These are phyloP conservation scores for Thelonectria olida DNA, from an alignment of 2,329 filamentous ascomycete species.

Conservation along the genomic window DNA sequence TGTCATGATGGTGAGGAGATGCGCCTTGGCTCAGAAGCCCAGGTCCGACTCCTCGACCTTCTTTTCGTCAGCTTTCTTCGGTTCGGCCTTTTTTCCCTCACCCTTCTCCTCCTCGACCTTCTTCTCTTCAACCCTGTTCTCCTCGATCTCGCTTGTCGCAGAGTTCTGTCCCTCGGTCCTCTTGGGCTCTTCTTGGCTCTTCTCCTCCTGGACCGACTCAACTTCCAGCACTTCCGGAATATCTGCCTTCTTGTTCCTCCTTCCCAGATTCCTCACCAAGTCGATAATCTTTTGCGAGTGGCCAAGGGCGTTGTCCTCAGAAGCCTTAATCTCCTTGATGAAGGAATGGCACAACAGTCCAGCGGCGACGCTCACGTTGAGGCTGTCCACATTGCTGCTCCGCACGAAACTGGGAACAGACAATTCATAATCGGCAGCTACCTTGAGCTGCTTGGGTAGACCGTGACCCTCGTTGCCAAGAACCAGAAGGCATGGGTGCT, in stretches of 20 bases:
- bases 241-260: background rate
- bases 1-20: conserved; percentile 18
- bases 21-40: conserved; percentile 17
- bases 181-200: conserved; percentile 1
- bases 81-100: background rate
- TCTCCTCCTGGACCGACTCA: background rate
- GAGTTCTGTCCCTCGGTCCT: conserved; percentile 2
- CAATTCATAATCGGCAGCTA: conserved; percentile 71
- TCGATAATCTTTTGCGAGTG: background rate
- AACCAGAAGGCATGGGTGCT: conserved; percentile 79
- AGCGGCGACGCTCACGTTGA: conserved; percentile 93
- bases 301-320: conserved; percentile 16
- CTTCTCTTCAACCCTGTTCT: conserved; percentile 8
- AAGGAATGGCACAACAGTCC: conserved; percentile 79
- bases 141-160: too few species aligned
- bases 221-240: background rate
- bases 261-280: conserved; percentile 2
- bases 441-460: conserved; percentile 70
- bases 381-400: conserved; percentile 76
- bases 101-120: conserved; percentile 4
- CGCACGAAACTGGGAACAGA: conserved; percentile 69
- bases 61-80: background rate
- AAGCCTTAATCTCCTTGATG: conserved; percentile 51
- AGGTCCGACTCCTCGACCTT: conserved; percentile 14
- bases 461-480: conserved; percentile 85